Evolutionary conservation across 176 grass and related monocot genomes (phyloP), one percentile per base, ranked within the genome.

Genomic region (Eremochloa ophiuroides): DNA sequence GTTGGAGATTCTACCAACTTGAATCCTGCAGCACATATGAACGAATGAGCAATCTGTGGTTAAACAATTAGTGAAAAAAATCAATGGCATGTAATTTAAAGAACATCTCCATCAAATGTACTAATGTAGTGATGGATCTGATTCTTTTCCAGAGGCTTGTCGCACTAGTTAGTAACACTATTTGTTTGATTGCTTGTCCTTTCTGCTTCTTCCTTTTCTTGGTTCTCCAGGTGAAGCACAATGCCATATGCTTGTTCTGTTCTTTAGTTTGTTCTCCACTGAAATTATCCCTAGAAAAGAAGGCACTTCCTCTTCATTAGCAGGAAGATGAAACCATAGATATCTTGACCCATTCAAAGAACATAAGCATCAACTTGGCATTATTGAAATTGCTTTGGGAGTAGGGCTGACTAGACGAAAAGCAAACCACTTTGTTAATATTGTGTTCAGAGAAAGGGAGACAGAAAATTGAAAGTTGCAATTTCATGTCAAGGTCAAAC

Each of bases 201-300:
- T 86, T 67, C 68, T 79, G 42, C 56, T 73, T 79, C 74, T 71
- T 38, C 27, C 20, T 75, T 86, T 86, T 80, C 60, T 67, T 67
- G 14, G 69, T 74, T 71, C 44, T 74, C 80, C 80, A 66, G 40
- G 67, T 68, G 69, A 83, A 62, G 81, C 60, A 80, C 62, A 40
- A 66, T 73, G 64, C 26, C 28, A 71, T 66, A 88, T 80, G 55
- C 37, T 66, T 68, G 40, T 84, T 84, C 81, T 48, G 43, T 75
- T 22, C 78, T 81, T 81, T 61, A 74, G 41, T 80, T 79, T 74
- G 76, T 88, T 88, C 87, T 74, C 76, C 81, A 88, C 69, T 84
- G 18, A 79, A 37, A 79, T 84, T 74, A 74, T 88, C 81, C 61
- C 69, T 84, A 73, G 39, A 68, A 78, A 80, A 75, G 62, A 75